Conservation (phyloP, 805 yeast genomes). For the Ogataea chonburiensis region DNA sequence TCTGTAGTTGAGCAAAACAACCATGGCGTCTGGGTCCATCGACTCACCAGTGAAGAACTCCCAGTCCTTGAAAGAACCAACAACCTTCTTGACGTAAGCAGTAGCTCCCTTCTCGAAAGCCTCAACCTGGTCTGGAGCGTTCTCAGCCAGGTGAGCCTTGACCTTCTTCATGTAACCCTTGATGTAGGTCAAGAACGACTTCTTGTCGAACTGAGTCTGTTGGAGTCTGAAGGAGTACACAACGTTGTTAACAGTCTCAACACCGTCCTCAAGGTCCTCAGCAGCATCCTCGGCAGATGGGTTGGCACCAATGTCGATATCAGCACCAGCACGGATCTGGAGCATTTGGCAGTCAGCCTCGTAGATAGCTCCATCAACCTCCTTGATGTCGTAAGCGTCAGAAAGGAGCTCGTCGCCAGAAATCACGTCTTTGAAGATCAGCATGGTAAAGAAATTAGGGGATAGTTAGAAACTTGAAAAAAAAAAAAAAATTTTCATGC, state of each 20-base stretch:
- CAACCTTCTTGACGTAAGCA: slow-evolving; percentile 92
- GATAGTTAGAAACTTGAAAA: slow-evolving; percentile 9
- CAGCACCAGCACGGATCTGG: slow-evolving; percentile 78
- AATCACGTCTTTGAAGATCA: slow-evolving; percentile 68
- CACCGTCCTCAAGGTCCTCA: slow-evolving; percentile 79
- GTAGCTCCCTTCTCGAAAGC: slow-evolving; percentile 97
- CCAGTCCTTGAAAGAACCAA: slow-evolving; percentile 97
- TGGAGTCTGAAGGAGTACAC: slow-evolving; percentile 98
- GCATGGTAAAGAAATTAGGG: slow-evolving; percentile 29
- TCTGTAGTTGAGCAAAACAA: slow-evolving; percentile 97
- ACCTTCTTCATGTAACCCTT: slow-evolving; percentile 98
- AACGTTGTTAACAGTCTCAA: slow-evolving; percentile 94
- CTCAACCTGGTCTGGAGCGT: slow-evolving; percentile 82
- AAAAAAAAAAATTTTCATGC: slow-evolving; percentile 12
- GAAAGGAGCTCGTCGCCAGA: slow-evolving; percentile 96
- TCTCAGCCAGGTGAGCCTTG: slow-evolving; percentile 88
- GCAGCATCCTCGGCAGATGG: slow-evolving; percentile 97
- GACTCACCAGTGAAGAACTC: slow-evolving; percentile 99
- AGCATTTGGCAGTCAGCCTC: slow-evolving; percentile 97
- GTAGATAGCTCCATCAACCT: slow-evolving; percentile 87
- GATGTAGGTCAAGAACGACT: slow-evolving; percentile 93
- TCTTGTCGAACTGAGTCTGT: slow-evolving; percentile 95
- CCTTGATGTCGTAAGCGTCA: slow-evolving; percentile 89
- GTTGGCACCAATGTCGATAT: slow-evolving; percentile 98
- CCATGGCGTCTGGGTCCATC: slow-evolving; percentile 99